Percentiles rank a stretch among this genome's conserved stretches.
These are phyloP conservation scores for Colletotrichum noveboracense DNA, from an alignment of 2,329 filamentous ascomycete genomes.

Conservation along the genomic window DNA sequence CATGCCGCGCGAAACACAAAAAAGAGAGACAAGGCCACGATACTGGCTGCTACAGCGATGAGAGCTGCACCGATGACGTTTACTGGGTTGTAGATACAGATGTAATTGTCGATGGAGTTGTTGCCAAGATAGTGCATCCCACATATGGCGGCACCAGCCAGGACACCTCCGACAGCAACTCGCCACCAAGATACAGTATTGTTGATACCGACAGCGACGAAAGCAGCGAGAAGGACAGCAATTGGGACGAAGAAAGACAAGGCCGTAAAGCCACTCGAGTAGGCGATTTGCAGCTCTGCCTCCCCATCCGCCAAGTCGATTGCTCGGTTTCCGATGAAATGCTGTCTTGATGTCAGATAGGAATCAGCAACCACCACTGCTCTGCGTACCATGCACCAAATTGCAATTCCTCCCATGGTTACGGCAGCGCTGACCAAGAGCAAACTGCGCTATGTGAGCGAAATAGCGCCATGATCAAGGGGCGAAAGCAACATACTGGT, in stretches of 20 bases:
- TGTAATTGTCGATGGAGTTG: slow-evolving; percentile 79
- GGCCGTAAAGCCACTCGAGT: slow-evolving; percentile 73
- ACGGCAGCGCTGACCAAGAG: slow-evolving; percentile 69
- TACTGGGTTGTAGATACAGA: slow-evolving; percentile 61
- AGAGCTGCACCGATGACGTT: slow-evolving; percentile 72
- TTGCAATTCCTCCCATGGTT: slow-evolving; percentile 76
- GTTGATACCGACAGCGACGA: slow-evolving; percentile 69
- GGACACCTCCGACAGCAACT: slow-evolving; percentile 65
- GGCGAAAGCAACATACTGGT: slow-evolving; percentile 60
- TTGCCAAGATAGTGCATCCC: slow-evolving; percentile 93
- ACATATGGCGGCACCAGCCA: slow-evolving; percentile 78
- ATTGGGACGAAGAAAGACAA: slow-evolving; percentile 84
- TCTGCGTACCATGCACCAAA: slow-evolving; percentile 70
- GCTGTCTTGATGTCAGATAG: slow-evolving; percentile 55
- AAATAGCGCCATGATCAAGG: background rate
- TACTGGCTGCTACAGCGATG: slow-evolving; percentile 76
- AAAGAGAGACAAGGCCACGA: slow-evolving; percentile 74
- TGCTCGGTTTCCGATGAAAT: slow-evolving; percentile 84
- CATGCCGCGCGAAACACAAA: slow-evolving; percentile 78
- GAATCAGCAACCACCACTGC: slow-evolving; percentile 33
- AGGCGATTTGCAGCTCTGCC: slow-evolving; percentile 71
- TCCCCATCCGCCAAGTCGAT: slow-evolving; percentile 72
- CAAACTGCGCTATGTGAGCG: slow-evolving; percentile 46
- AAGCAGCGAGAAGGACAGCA: slow-evolving; percentile 73
- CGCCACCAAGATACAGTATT: slow-evolving; percentile 63